Percentiles rank a stretch among this genome's conserved stretches.
phyloP scores from a whole-genome alignment of 345 rosid genomes.

The Geranium rotundifolium region DNA sequence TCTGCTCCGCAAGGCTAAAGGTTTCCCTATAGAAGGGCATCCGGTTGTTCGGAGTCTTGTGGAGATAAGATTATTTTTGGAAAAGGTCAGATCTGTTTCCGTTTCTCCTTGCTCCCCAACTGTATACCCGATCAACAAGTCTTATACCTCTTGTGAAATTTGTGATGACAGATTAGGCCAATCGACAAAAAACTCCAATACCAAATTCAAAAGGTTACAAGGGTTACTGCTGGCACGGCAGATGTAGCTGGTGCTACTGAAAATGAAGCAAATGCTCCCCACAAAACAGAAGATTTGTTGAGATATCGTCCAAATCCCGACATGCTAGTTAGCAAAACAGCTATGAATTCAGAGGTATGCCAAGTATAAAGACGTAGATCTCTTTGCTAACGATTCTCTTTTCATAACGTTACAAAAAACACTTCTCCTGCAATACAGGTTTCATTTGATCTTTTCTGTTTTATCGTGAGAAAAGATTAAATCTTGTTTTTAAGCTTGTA shows the following conservation, averaged over 20 bases:
- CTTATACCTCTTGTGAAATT: not conserved
- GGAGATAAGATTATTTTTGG: constrained; percentile 75
- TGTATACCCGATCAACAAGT: not conserved
- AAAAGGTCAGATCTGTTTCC: constrained; percentile 43
- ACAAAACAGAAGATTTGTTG: constrained; percentile 54
- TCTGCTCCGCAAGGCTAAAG: constrained; percentile 71
- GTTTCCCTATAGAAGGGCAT: constrained; percentile 68
- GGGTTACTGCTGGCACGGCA: constrained; percentile 19
- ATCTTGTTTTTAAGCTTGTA: constrained; percentile 11
- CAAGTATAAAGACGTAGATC: no score
- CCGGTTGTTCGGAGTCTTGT: constrained; percentile 71
- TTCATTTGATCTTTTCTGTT: not conserved
- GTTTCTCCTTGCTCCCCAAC: not conserved
- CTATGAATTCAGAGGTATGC: constrained; percentile 21
- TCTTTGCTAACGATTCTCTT: no score
- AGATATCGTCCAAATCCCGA: constrained; percentile 75
- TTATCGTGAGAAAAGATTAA: not conserved
- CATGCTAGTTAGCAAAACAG: constrained; percentile 46
- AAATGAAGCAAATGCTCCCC: constrained; percentile 21
- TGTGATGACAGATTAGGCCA: constrained; percentile 53
- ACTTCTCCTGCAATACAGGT: no score
- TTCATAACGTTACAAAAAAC: no score
- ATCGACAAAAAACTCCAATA: constrained; percentile 87
- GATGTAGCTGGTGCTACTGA: constrained; percentile 24
- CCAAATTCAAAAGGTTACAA: constrained; percentile 76